Evolutionary conservation across 169 alveolate species (phyloP), one percentile per base, ranked within the genome.

Genomic region (Plasmodium blacklocki): DNA sequence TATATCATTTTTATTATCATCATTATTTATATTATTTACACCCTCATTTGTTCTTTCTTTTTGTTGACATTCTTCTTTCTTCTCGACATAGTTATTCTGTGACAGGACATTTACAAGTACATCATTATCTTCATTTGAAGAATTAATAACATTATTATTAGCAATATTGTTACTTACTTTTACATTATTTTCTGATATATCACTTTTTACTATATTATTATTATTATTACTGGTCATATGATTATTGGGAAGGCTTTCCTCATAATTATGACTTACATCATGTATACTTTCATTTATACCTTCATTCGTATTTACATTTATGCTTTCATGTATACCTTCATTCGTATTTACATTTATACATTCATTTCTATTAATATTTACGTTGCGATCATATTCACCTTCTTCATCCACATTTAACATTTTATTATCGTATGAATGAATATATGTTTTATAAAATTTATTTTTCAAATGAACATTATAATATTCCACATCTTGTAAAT

Each of bases 391-490:
- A 21, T n/a, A 23, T 45, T 68, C 45, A 18, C 26, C 43, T 45
- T 73, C 18, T 14, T 3, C 76, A 18, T 56, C 32, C 2, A 12
- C 29, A 14, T 14, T 73, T 15, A 29, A 3, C 14, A 23, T 45
- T 18, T 59, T 49, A 83, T 83, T 83, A 45, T 56, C 86, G 4
- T 80, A 45, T 7, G 67, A 64, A 49, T 67, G 83, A 11, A 67
- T 11, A 67, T 29, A 21, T 15, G 67, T 29, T 18, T 19, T 67
- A 7, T 80, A 54, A 49, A 45, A 80, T 67, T 80, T 58, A 21
- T 67, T 66, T 67, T 56, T 49, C 62, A 50, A 45, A 49, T 73
- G 56, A 3, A 54, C 29, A 26, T 67, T 80, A 62, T 21, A 29
- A 23, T 39, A 39, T 80, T 80, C 90, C 50, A 68, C 23, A 68